Conservation (phyloP, 768 basidiomycete genomes). For the Pisolithus marmoratus region DNA sequence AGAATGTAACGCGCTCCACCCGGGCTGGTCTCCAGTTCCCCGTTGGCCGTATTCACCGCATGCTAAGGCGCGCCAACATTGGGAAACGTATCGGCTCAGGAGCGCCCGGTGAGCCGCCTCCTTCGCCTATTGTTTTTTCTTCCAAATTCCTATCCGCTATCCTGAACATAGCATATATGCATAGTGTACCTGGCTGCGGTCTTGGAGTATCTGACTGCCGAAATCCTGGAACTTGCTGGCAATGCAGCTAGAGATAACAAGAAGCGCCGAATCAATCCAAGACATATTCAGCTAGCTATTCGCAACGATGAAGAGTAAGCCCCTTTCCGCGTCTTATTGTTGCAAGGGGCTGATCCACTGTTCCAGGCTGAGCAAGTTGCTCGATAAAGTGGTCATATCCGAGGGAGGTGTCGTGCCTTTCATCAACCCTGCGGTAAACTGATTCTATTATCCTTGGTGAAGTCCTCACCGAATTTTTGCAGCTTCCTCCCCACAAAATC, state of each 20-base stretch:
- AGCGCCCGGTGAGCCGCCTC: conserved; percentile 59
- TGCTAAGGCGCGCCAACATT: conserved; percentile 82
- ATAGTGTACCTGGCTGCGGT: conserved; percentile 88
- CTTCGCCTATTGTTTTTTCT: neutral
- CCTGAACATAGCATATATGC: neutral
- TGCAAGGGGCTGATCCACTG: neutral
- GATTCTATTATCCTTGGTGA: no score
- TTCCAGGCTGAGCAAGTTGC: conserved; percentile 59
- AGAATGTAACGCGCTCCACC: conserved; percentile 65
- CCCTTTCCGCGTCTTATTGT: neutral
- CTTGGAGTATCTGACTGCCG: conserved; percentile 88
- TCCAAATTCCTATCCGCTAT: neutral
- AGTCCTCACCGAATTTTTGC: neutral
- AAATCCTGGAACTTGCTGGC: conserved; percentile 91
- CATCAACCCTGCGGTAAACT: conserved; percentile 56
- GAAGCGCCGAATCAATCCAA: conserved; percentile 93
- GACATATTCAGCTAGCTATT: conserved; percentile 92
- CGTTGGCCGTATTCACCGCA: conserved; percentile 87
- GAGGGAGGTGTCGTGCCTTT: conserved; percentile 91
- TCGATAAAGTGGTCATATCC: conserved; percentile 85
- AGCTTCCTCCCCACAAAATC: conserved; percentile 27
- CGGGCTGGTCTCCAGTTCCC: conserved; percentile 82
- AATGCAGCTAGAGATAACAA: conserved; percentile 89
- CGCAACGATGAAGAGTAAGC: conserved; percentile 86
- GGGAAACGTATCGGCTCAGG: conserved; percentile 85